Percentiles rank a stretch among this genome's conserved stretches.
Evolutionary conservation across 768 basidiomycete genomes (phyloP).

Genomic region (Ephemerocybe angulata): DNA sequence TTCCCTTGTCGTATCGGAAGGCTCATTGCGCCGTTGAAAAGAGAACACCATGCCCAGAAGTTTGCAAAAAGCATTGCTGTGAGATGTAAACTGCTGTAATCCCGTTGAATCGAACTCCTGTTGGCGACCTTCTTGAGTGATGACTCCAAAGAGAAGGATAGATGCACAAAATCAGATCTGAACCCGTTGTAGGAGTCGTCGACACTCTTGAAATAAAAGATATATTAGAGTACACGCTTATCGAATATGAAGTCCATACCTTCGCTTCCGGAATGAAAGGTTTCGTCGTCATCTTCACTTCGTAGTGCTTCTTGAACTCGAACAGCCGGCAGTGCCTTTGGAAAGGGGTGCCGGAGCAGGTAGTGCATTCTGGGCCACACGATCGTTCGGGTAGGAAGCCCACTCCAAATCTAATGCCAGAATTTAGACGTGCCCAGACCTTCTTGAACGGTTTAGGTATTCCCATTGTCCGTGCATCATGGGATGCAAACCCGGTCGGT

Average conservation of each 20-base stretch:
- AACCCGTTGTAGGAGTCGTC: slow-evolving; percentile 84
- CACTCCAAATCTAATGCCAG: slow-evolving; percentile 84
- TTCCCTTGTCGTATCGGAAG: slow-evolving; percentile 88
- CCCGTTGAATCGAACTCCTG: slow-evolving; percentile 18
- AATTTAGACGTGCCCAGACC: slow-evolving; percentile 77
- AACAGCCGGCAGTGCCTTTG: slow-evolving; percentile 79
- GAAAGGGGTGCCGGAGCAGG: slow-evolving; percentile 59
- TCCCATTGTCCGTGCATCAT: slow-evolving; percentile 9
- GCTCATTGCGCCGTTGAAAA: slow-evolving; percentile 76
- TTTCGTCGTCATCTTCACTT: slow-evolving; percentile 62
- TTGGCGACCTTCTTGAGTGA: slow-evolving; percentile 38
- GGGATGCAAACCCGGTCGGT: slow-evolving; percentile 16
- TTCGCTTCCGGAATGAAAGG: slow-evolving; percentile 36
- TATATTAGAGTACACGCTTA: not conserved
- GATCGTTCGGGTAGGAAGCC: slow-evolving; percentile 80
- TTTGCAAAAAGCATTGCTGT: slow-evolving; percentile 82
- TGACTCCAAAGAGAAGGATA: slow-evolving; percentile 80
- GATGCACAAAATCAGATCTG: slow-evolving; percentile 90
- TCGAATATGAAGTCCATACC: slow-evolving; percentile 31
- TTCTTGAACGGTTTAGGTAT: slow-evolving; percentile 48
- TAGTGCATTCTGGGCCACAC: slow-evolving; percentile 65
- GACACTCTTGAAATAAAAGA: slow-evolving; percentile 28
- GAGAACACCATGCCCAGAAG: slow-evolving; percentile 89
- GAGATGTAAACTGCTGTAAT: slow-evolving; percentile 75
- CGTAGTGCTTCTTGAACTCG: slow-evolving; percentile 76